These are phyloP conservation scores for Puccinellia tenuiflora DNA, from an alignment of 176 grass and related monocot genomes.

Conservation along the genomic window DNA sequence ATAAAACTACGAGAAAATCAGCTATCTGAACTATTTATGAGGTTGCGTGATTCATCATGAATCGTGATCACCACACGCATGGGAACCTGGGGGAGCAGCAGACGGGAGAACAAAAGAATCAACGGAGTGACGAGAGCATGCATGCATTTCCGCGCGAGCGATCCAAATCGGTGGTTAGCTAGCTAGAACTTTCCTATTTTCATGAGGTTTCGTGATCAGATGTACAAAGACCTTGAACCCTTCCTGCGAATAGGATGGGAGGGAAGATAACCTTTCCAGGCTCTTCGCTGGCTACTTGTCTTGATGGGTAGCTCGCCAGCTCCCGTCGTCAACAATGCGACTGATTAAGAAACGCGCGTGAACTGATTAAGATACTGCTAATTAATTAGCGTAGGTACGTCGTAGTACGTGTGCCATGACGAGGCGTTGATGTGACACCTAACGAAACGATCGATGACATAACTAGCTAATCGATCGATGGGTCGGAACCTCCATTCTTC, in stretches of 20 bases:
- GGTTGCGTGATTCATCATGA: too few species aligned
- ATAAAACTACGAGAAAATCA: background rate
- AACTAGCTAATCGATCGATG: background rate
- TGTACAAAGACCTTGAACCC: background rate
- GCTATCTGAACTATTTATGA: background rate
- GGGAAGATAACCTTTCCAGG: background rate
- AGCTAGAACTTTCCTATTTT: background rate
- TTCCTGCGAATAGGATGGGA: background rate
- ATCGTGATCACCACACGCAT: background rate
- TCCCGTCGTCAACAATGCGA: background rate
- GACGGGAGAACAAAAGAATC: background rate
- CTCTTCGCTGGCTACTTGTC: background rate
- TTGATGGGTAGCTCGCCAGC: background rate
- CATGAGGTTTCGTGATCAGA: slow-evolving; percentile 23
- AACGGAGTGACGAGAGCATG: slow-evolving; percentile 12
- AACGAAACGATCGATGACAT: background rate
- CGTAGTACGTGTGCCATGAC: background rate
- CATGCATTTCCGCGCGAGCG: background rate
- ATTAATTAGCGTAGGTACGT: background rate
- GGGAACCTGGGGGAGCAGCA: background rate
- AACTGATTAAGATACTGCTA: background rate
- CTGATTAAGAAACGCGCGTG: slow-evolving; percentile 30
- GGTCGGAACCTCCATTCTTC: background rate
- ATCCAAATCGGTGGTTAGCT: background rate
- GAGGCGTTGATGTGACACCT: slow-evolving; percentile 12